These are phyloP conservation scores for Aplosporella prunicola DNA, from an alignment of 2,329 filamentous ascomycete genomes.

Conservation along the genomic window DNA sequence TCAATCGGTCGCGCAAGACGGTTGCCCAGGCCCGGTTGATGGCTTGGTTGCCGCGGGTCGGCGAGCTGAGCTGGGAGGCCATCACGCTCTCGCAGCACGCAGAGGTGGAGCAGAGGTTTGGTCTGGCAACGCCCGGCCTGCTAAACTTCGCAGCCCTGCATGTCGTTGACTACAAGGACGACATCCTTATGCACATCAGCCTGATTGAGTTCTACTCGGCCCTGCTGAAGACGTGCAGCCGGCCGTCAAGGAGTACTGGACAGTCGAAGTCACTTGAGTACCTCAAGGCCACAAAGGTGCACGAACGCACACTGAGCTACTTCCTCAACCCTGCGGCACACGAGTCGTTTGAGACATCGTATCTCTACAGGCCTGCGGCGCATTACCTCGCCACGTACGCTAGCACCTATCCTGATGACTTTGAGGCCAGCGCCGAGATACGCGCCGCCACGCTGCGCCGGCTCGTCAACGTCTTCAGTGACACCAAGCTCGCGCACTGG, in stretches of 20 bases:
- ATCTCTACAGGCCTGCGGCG: slow-evolving; percentile 46
- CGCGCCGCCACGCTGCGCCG: slow-evolving; percentile 1
- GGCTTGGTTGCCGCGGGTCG: slow-evolving; percentile 47
- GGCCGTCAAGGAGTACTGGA: slow-evolving; percentile 5
- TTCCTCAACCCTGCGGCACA: slow-evolving; percentile 43
- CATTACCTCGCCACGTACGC: slow-evolving; percentile 50
- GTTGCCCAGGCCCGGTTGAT: slow-evolving; percentile 52
- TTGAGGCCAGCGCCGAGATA: slow-evolving; percentile 35
- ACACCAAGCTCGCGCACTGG: slow-evolving; percentile 41
- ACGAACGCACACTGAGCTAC: slow-evolving; percentile 40
- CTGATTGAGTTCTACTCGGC: slow-evolving; percentile 49
- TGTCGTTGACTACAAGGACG: slow-evolving; percentile 48
- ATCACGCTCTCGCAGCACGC: slow-evolving; percentile 43
- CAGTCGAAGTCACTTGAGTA: slow-evolving; percentile 41
- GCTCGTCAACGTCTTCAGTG: slow-evolving; percentile 37
- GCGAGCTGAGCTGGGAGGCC: slow-evolving; percentile 45
- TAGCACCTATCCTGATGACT: slow-evolving; percentile 45
- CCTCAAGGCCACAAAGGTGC: slow-evolving; percentile 41
- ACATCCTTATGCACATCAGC: slow-evolving; percentile 52
- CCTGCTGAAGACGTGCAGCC: slow-evolving; percentile 35
- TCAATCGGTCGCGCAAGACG: slow-evolving; percentile 45
- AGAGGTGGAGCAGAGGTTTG: slow-evolving; percentile 40
- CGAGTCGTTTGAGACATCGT: slow-evolving; percentile 43
- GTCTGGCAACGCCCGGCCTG: slow-evolving; percentile 29
- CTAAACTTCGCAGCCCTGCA: slow-evolving; percentile 46